phyloP scores from a whole-genome alignment of 1,139 yeast species.

The Magnusiomyces sp. region DNA sequence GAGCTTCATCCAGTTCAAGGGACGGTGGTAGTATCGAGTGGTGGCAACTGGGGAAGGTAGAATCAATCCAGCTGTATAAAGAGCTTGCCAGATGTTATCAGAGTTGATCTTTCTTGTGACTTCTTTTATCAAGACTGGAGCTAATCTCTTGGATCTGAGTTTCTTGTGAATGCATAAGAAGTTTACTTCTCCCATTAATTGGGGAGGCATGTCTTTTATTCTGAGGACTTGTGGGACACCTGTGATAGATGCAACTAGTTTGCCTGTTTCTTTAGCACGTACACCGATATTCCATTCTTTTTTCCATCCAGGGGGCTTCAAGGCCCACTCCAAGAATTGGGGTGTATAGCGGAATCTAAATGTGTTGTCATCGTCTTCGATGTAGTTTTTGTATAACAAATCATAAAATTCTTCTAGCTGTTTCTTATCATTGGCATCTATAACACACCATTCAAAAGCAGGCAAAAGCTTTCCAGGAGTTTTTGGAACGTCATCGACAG shows the following conservation, averaged over 20 bases:
- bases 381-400: slow-evolving; percentile 79
- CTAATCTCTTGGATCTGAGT: slow-evolving; percentile 82
- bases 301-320: slow-evolving; percentile 89
- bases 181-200: slow-evolving; percentile 81
- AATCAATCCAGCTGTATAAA: slow-evolving; percentile 86
- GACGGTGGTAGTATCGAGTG: slow-evolving; percentile 89
- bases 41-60: slow-evolving; percentile 90
- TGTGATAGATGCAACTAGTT: slow-evolving; percentile 83
- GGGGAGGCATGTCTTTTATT: slow-evolving; percentile 44
- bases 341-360: slow-evolving; percentile 86
- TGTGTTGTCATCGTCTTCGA: slow-evolving; percentile 87
- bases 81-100: slow-evolving; percentile 86
- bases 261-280: slow-evolving; percentile 64
- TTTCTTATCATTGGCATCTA: slow-evolving; percentile 52
- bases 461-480: slow-evolving; percentile 61
- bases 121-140: slow-evolving; percentile 90
- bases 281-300: slow-evolving; percentile 92
- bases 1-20: slow-evolving; percentile 83
- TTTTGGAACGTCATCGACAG: slow-evolving; percentile 61
- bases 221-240: slow-evolving; percentile 74
- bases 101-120: slow-evolving; percentile 88
- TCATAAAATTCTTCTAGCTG: slow-evolving; percentile 70
- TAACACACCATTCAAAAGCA: slow-evolving; percentile 83
- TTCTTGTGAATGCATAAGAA: slow-evolving; percentile 92
- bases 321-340: slow-evolving; percentile 84